Percentiles rank a stretch among this genome's conserved stretches.
Conservation (phyloP, 768 basidiomycete species). For the Crepidotus variabilis region DNA sequence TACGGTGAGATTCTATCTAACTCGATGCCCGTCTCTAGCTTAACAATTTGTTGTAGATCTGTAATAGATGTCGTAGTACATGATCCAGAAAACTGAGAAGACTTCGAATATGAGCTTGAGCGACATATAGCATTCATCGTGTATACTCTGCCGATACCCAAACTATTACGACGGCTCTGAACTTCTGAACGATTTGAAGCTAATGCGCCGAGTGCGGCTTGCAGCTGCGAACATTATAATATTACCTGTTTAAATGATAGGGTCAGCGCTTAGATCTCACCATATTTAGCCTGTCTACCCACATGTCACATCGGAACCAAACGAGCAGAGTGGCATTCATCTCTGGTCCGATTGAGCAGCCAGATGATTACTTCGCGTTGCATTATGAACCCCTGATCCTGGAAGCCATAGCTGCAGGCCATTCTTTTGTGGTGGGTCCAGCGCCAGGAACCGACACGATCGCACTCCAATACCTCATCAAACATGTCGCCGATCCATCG, state of each 20-base stretch:
- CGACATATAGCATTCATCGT: no score
- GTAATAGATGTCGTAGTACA: conserved; percentile 76
- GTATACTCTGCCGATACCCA: no score
- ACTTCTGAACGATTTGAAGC: no score
- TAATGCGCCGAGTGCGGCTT: no score
- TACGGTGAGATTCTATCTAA: conserved; percentile 46
- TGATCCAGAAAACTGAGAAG: conserved; percentile 32
- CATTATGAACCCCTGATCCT: conserved; percentile 16
- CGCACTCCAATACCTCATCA: conserved; percentile 19
- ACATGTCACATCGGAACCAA: not conserved
- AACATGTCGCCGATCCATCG: not conserved
- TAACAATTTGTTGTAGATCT: conserved; percentile 39
- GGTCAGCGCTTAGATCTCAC: not conserved
- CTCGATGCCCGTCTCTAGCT: conserved; percentile 2
- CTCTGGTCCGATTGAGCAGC: conserved; percentile 20
- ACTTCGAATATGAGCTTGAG: conserved; percentile 6
- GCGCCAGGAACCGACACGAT: conserved; percentile 19
- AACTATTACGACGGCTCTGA: no score
- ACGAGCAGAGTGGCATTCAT: conserved; percentile 19
- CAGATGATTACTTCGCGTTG: conserved; percentile 13
- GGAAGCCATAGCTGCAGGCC: conserved; percentile 15
- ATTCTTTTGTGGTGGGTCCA: conserved; percentile 22
- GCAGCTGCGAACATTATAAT: no score
- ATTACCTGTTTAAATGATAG: not conserved
- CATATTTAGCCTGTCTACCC: not conserved